phyloP scores from a whole-genome alignment of 768 basidiomycete species.

The Tephrocybe sp. region DNA sequence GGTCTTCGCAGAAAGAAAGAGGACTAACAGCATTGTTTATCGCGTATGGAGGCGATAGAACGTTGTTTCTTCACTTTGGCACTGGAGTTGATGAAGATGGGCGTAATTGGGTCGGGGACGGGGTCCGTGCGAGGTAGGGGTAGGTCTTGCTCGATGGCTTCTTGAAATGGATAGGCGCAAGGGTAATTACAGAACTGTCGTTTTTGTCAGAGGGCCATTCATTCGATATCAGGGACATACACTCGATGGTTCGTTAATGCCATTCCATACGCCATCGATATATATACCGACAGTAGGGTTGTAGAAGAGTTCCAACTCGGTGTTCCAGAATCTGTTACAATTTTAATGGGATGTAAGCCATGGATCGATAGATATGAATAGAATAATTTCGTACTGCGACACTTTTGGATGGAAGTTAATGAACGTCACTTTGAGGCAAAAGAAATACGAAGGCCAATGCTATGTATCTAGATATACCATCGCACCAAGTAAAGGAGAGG shows the following conservation, averaged over 20 bases:
- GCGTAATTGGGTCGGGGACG: constrained; percentile 52
- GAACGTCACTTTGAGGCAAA: neutral
- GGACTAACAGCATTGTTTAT: constrained; percentile 58
- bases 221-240: constrained; percentile 32
- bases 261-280: constrained; percentile 75
- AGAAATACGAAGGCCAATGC: neutral
- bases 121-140: constrained; percentile 52
- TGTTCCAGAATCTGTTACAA: constrained; percentile 55
- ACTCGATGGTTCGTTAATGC: constrained; percentile 74
- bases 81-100: constrained; percentile 45
- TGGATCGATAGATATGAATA: neutral
- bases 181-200: constrained; percentile 62
- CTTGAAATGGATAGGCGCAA: constrained; percentile 58
- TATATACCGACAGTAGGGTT: constrained; percentile 52
- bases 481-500: constrained; percentile 34
- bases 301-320: constrained; percentile 60
- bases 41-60: constrained; percentile 54
- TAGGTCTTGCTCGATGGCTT: constrained; percentile 50
- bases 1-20: constrained; percentile 55
- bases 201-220: neutral
- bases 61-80: constrained; percentile 30
- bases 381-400: constrained; percentile 36
- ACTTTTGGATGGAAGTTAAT: constrained; percentile 52
- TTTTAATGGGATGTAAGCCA: neutral
- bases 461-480: constrained; percentile 53